phyloP scores from a whole-genome alignment of 345 rosid species.

The Hibiscus mutabilis region DNA sequence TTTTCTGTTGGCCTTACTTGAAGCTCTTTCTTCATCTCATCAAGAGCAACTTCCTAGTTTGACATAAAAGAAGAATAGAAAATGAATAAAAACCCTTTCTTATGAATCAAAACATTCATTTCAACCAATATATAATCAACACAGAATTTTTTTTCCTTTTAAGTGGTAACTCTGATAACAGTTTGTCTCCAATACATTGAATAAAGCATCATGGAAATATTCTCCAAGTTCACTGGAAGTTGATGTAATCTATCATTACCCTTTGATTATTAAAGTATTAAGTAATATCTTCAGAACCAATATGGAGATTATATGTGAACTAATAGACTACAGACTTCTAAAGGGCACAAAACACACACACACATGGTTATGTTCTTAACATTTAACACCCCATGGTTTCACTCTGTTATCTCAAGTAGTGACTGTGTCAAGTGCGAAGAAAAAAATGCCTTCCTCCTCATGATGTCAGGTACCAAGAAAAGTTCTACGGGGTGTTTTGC shows the following conservation, averaged over 20 bases:
- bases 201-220: neutral
- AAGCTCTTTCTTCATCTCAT: slow-evolving; percentile 91
- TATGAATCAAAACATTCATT: neutral
- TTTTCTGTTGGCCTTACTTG: slow-evolving; percentile 86
- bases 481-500: neutral
- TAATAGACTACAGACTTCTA: neutral
- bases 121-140: neutral
- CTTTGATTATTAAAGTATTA: neutral
- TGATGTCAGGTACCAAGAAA: neutral
- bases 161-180: neutral
- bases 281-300: neutral
- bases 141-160: neutral
- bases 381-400: neutral
- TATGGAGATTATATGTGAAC: neutral
- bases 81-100: neutral
- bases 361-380: neutral
- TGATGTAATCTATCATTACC: neutral
- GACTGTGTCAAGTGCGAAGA: neutral
- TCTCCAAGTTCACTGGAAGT: neutral
- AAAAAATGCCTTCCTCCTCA: neutral
- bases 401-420: neutral
- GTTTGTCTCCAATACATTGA: neutral
- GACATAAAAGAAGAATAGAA: no score
- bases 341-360: neutral
- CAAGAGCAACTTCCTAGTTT: slow-evolving; percentile 61